Conservation (phyloP, 2,329 filamentous ascomycete genomes). For the Beauveria medogensis region DNA sequence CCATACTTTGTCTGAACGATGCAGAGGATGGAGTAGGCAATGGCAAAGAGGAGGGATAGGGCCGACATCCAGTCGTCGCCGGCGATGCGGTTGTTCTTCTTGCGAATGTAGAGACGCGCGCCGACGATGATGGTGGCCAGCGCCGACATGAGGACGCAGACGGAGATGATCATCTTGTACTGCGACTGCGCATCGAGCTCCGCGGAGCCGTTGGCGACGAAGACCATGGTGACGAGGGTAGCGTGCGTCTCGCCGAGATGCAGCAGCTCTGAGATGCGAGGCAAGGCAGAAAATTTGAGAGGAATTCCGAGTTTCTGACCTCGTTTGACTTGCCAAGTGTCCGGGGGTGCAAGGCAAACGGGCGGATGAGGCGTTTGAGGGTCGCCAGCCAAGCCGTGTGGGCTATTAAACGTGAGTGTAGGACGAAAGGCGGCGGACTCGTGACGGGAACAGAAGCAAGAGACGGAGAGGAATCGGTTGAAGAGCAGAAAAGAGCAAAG, state of each 20-base stretch:
- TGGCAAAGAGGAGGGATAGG: conserved; percentile 35
- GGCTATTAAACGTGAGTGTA: background rate
- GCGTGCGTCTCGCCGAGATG: background rate
- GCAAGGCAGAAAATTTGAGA: background rate
- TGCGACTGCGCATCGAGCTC: conserved; percentile 39
- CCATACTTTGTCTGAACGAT: conserved; percentile 46
- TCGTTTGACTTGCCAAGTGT: background rate
- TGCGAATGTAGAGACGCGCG: conserved; percentile 34
- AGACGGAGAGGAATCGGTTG: background rate
- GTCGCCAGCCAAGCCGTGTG: background rate
- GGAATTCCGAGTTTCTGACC: background rate
- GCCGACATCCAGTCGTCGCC: conserved; percentile 38
- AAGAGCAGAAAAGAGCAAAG: background rate
- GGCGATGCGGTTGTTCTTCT: conserved; percentile 34
- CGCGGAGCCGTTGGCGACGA: conserved; percentile 41
- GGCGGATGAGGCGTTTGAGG: background rate
- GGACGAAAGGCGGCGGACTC: too few relatives aligned
- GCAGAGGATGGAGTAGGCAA: conserved; percentile 41
- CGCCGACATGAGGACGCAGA: conserved; percentile 36
- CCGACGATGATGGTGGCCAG: conserved; percentile 34
- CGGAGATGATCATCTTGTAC: conserved; percentile 39
- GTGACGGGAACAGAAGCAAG: background rate
- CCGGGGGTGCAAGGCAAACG: background rate
- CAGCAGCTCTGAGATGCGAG: background rate
- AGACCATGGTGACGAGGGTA: conserved; percentile 31